Evolutionary conservation across 495 filamentous ascomycete genomes (phyloP).

Genomic region (Tuber umbilicatum): DNA sequence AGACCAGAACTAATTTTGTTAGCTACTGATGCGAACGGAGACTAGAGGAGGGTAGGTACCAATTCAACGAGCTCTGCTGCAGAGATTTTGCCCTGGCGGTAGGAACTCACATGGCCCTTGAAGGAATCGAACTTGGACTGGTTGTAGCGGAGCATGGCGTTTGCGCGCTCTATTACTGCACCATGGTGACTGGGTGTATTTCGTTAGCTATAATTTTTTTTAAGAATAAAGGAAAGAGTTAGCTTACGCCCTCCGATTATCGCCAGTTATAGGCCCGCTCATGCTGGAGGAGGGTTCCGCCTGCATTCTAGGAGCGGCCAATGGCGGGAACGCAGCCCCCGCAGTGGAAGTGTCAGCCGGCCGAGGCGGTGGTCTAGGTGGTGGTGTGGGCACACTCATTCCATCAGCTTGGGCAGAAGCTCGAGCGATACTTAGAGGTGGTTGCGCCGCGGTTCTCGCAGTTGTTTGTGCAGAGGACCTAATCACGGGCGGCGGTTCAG

Average conservation of each 20-base stretch:
- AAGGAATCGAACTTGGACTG: slow-evolving; percentile 65
- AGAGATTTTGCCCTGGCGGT: slow-evolving; percentile 57
- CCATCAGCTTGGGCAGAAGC: slow-evolving; percentile 12
- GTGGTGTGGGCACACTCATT: slow-evolving; percentile 22
- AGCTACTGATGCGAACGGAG: neutral
- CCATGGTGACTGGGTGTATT: slow-evolving; percentile 46
- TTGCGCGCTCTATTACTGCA: slow-evolving; percentile 77
- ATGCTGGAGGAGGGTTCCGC: slow-evolving; percentile 13
- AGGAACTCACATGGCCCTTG: slow-evolving; percentile 68
- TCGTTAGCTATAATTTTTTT: slow-evolving; percentile 6
- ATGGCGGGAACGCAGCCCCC: slow-evolving; percentile 33
- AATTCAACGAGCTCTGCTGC: slow-evolving; percentile 69
- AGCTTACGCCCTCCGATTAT: slow-evolving; percentile 21
- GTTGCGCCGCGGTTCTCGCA: neutral
- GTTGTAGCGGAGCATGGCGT: slow-evolving; percentile 70
- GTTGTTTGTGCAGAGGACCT: slow-evolving; percentile 15
- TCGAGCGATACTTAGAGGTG: neutral
- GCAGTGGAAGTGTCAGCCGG: slow-evolving; percentile 33
- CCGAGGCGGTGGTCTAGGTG: slow-evolving; percentile 24
- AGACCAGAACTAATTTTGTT: slow-evolving; percentile 49
- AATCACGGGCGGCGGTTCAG: slow-evolving; percentile 41
- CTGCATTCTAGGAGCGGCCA: slow-evolving; percentile 9
- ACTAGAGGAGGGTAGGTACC: slow-evolving; percentile 50
- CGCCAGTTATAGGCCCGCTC: neutral
- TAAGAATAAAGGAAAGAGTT: neutral